Conservation (phyloP, 257 asterid genomes). For the Prunella vulgaris region DNA sequence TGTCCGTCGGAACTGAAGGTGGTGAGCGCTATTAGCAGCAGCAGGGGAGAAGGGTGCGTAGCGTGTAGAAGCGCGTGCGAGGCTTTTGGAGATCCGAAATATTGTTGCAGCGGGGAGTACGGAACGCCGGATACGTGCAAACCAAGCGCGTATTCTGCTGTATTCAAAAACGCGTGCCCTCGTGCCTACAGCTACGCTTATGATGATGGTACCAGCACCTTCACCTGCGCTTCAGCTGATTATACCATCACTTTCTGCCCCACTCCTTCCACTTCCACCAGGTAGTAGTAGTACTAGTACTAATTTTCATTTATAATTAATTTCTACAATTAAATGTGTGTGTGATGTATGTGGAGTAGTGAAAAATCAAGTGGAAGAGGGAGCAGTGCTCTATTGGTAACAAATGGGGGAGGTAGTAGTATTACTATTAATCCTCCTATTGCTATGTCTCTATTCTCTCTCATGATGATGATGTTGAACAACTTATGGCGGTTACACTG, state of each 20-base stretch:
- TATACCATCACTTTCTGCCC: slow-evolving; percentile 68
- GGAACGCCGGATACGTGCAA: slow-evolving; percentile 55
- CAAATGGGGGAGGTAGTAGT: slow-evolving; percentile 21
- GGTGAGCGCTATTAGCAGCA: slow-evolving; percentile 6
- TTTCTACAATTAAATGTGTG: too few relatives aligned
- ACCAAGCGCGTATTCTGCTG: slow-evolving; percentile 49
- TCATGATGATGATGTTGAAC: neutral
- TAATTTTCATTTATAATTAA: too few relatives aligned
- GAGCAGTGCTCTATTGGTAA: slow-evolving; percentile 23
- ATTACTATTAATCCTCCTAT: neutral
- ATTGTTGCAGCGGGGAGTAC: slow-evolving; percentile 66
- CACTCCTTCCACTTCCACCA: slow-evolving; percentile 40
- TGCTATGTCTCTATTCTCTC: too few relatives aligned
- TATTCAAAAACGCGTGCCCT: slow-evolving; percentile 74
- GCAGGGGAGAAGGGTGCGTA: slow-evolving; percentile 34
- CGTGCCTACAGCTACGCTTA: slow-evolving; percentile 77
- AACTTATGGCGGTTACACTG: neutral
- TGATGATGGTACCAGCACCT: slow-evolving; percentile 66
- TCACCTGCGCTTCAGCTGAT: slow-evolving; percentile 57
- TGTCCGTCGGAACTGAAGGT: slow-evolving; percentile 59
- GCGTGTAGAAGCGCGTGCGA: slow-evolving; percentile 74
- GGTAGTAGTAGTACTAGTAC: too few relatives aligned
- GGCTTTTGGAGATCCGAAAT: slow-evolving; percentile 54
- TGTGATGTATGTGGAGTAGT: slow-evolving; percentile 36
- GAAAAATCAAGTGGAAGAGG: slow-evolving; percentile 41